Conservation (phyloP, 352 stramenopile species). For the Pythium vanterpoolii region DNA sequence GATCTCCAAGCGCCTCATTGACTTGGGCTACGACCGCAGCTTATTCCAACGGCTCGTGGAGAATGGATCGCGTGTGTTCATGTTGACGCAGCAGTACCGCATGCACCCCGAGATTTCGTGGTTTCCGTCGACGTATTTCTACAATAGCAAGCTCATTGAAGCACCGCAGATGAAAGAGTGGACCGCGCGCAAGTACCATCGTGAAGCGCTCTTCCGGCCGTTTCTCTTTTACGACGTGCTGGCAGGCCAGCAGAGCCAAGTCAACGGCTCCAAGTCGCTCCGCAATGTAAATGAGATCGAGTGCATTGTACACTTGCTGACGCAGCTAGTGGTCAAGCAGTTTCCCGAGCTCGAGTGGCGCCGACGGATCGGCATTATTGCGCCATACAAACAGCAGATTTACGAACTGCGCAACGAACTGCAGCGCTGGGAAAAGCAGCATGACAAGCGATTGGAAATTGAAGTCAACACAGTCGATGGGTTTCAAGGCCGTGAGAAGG, state of each 20-base stretch:
- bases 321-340: conserved; percentile 90
- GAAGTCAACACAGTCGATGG: conserved; percentile 97
- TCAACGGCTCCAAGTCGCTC: conserved; percentile 67
- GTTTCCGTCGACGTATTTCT: conserved; percentile 95
- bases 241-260: conserved; percentile 57
- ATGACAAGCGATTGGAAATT: conserved; percentile 45
- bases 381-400: conserved; percentile 98
- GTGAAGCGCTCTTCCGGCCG: conserved; percentile 42
- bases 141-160: conserved; percentile 89
- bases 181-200: conserved; percentile 59
- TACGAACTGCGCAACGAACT: conserved; percentile 88
- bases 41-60: conserved; percentile 96
- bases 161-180: conserved; percentile 78
- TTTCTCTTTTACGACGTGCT: conserved; percentile 72
- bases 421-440: conserved; percentile 44
- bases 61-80: conserved; percentile 58
- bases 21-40: conserved; percentile 90
- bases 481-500: conserved; percentile 97
- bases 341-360: conserved; percentile 61
- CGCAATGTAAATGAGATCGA: conserved; percentile 81
- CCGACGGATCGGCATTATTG: conserved; percentile 96
- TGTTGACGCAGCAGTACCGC: conserved; percentile 97
- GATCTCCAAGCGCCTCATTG: conserved; percentile 86
- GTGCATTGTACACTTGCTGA: conserved; percentile 69
- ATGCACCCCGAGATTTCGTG: conserved; percentile 96